A percentile compares a stretch with the other conserved stretches of the same genome.
Conservation (phyloP, 768 basidiomycete species). For the Leccinum imitatum region DNA sequence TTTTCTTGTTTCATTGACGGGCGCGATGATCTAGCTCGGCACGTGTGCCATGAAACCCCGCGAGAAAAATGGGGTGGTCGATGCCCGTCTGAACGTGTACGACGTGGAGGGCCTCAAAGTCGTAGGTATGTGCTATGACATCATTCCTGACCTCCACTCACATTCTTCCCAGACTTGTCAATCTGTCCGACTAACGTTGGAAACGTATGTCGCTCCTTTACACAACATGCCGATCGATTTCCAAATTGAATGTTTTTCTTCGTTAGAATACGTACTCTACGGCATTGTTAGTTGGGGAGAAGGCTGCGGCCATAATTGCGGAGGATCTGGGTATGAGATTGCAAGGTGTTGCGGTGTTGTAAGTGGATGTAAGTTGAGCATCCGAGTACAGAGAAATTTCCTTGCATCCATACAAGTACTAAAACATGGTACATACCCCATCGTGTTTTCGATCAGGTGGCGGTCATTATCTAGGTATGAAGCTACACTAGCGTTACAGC, state of each 20-base stretch:
- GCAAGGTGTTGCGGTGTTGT: not conserved
- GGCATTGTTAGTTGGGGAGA: not conserved
- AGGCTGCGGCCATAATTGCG: not conserved
- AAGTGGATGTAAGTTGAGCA: no score
- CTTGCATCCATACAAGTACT: no score
- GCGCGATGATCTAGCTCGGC: constrained; percentile 19
- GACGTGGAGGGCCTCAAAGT: constrained; percentile 13
- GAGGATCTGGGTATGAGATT: not conserved
- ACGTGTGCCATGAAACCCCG: constrained; percentile 64
- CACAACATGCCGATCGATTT: not conserved
- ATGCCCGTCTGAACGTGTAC: constrained; percentile 16
- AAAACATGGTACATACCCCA: constrained; percentile 33
- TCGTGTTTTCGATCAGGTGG: constrained; percentile 5
- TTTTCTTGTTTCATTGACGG: not conserved
- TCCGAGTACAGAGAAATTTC: no score
- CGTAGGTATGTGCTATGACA: constrained; percentile 8
- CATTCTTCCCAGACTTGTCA: not conserved
- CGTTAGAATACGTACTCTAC: not conserved
- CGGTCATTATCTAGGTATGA: not conserved
- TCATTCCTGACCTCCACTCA: not conserved
- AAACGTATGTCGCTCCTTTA: not conserved
- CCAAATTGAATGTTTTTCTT: not conserved
- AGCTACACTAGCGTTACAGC: not conserved
- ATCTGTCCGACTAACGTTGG: constrained; percentile 12
- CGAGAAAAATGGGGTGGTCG: constrained; percentile 10